Conservation (phyloP, 768 basidiomycete genomes). For the Sporobolomyces phaffii region DNA sequence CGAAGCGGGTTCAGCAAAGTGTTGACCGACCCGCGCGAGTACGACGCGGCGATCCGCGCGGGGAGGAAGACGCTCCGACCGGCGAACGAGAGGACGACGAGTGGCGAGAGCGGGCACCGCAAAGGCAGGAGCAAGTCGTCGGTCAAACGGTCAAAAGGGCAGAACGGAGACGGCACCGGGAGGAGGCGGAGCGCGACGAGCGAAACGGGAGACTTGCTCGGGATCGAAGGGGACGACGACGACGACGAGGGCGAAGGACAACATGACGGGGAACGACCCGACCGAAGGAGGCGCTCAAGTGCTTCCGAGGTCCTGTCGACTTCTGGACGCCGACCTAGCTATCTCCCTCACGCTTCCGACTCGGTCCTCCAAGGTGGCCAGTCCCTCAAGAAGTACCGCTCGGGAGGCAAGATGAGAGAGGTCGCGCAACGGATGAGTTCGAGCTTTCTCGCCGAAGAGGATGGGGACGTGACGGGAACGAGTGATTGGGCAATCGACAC, state of each 20-base stretch:
- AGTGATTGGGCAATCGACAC: constrained; percentile 40
- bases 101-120: neutral
- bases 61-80: constrained; percentile 13
- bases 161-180: neutral
- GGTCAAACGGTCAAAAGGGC: neutral
- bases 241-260: constrained; percentile 42
- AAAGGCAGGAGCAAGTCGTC: neutral
- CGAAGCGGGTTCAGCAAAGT: constrained; percentile 24
- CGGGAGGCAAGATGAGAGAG: constrained; percentile 1
- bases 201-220: constrained; percentile 29
- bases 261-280: constrained; percentile 9
- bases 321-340: neutral
- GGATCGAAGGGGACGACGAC: constrained; percentile 45
- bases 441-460: constrained; percentile 5
- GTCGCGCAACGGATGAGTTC: neutral
- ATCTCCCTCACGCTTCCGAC: neutral
- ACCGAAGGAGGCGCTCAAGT: constrained; percentile 1
- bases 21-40: constrained; percentile 30
- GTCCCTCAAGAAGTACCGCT: neutral
- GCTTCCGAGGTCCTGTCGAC: constrained; percentile 1
- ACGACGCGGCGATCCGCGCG: constrained; percentile 24
- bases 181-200: constrained; percentile 12
- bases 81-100: neutral
- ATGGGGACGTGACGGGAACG: constrained; percentile 13
- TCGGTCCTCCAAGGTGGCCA: neutral